Conservation (phyloP, 2,329 filamentous ascomycete species). For the Hymenotorrendiella dingleyae region DNA sequence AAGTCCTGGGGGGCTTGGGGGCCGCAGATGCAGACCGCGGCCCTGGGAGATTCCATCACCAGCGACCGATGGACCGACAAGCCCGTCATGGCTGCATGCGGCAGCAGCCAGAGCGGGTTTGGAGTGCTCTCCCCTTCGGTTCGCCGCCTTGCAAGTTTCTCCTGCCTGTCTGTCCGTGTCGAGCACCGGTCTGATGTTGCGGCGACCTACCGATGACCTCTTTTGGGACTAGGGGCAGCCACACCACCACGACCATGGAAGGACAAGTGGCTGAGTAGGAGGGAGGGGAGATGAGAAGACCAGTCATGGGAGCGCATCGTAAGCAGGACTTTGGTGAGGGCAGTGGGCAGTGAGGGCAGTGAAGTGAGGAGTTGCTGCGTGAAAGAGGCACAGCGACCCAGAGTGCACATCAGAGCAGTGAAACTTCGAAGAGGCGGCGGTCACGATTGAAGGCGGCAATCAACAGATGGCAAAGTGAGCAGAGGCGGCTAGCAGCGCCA, state of each 20-base stretch:
- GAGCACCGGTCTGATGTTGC: no score
- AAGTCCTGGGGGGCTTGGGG: background rate
- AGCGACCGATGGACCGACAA: no score
- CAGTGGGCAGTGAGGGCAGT: no score
- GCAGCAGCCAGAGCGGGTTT: background rate
- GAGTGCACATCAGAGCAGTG: background rate
- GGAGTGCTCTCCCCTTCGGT: background rate
- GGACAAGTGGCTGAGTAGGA: background rate
- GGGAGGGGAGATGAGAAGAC: background rate
- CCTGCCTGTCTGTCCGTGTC: no score
- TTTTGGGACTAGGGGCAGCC: background rate
- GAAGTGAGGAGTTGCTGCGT: no score
- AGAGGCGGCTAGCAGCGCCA: background rate
- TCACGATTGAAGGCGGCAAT: background rate
- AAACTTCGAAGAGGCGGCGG: background rate
- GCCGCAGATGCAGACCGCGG: no score
- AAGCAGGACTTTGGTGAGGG: background rate
- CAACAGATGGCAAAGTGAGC: background rate
- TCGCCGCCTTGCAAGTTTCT: background rate
- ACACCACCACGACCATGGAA: background rate
- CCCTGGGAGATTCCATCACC: no score
- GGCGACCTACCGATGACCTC: background rate
- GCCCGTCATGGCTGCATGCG: background rate
- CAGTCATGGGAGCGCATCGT: background rate
- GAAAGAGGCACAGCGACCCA: conserved; percentile 4